Base-by-base conservation (phyloP, 495 filamentous ascomycete species). In the Tuber borchii region DNA sequence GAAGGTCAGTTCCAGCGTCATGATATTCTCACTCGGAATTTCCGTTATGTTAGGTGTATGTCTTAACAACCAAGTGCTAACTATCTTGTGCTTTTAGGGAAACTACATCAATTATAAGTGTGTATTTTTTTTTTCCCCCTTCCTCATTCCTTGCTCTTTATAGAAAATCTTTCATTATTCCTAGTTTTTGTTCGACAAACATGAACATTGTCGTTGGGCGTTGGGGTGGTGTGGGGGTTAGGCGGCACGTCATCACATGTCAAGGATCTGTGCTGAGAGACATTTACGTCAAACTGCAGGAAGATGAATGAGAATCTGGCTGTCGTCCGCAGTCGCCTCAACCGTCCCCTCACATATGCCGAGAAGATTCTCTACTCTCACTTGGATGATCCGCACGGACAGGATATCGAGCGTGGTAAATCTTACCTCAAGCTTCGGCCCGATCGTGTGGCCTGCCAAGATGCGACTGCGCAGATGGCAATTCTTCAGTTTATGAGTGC, bases 321-420 rank as follows among this genome's bases (percentile, higher is more conserved):
- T 79, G 89, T 97, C 84, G 95, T 98, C 79, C 92, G 96, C 81
- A 83, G 85, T 80, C 89, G 95, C 82, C 89, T 99, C 78, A 95
- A 97, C 86, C 90, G 93, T 78, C 95, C 95, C 82, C 88, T 99
- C 75, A 97, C 94, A 80, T 97, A 89, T 86, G 93, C 94, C 84
- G 95, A 99, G 90, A 99, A 99, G 90, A 92, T 99, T 81, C 89
- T 99, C 81, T 98, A 99, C 90, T 97, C 94, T 79, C 95, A 99
- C 86, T 88, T 99, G 84, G 95, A 99, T 87, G 93, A 99, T 85
- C 96, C 96, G 72, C 92, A 99, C 81, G 91, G 90, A 79, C 93
- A 97, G 85, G 95, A 97, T 9, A 95, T 98, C 80, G 90, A 98
- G 90, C 92, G 95, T 83, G 95, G 95, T 80, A 90, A 89, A 77